Percentiles rank a stretch among this genome's conserved stretches.
Conservation (phyloP, 345 rosid species). For the Salix dunnii region DNA sequence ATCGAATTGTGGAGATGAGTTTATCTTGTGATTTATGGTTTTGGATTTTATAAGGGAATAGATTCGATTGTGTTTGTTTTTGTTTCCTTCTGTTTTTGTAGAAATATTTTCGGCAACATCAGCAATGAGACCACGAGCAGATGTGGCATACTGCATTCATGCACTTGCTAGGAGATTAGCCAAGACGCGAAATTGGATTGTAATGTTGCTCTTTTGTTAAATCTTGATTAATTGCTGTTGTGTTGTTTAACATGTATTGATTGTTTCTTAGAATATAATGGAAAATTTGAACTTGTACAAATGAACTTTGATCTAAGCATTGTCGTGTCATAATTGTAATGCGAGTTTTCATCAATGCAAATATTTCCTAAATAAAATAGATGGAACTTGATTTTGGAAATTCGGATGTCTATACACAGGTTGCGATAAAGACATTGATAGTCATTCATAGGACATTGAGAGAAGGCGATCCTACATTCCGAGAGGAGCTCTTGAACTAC, state of each 20-base stretch:
- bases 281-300: not conserved
- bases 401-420: slow-evolving; percentile 36
- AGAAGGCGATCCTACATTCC: slow-evolving; percentile 92
- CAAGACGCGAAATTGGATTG: slow-evolving; percentile 85
- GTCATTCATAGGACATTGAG: slow-evolving; percentile 95
- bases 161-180: slow-evolving; percentile 80
- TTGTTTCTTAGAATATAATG: not conserved
- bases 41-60: not conserved
- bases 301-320: not conserved
- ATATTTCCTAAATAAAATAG: not conserved
- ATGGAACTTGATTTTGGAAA: not conserved
- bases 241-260: not conserved
- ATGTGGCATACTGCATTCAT: slow-evolving; percentile 90
- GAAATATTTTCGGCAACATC: slow-evolving; percentile 91
- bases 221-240: not conserved
- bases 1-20: not conserved
- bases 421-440: slow-evolving; percentile 81
- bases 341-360: not conserved
- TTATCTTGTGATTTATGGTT: not conserved
- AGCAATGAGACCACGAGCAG: slow-evolving; percentile 81
- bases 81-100: slow-evolving; percentile 17
- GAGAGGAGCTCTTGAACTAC: slow-evolving; percentile 80
- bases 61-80: not conserved
- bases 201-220: slow-evolving; percentile 26
- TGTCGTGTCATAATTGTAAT: not conserved